Base-by-base conservation (phyloP, 305 asterid species). In the Fraxinus floribunda region DNA sequence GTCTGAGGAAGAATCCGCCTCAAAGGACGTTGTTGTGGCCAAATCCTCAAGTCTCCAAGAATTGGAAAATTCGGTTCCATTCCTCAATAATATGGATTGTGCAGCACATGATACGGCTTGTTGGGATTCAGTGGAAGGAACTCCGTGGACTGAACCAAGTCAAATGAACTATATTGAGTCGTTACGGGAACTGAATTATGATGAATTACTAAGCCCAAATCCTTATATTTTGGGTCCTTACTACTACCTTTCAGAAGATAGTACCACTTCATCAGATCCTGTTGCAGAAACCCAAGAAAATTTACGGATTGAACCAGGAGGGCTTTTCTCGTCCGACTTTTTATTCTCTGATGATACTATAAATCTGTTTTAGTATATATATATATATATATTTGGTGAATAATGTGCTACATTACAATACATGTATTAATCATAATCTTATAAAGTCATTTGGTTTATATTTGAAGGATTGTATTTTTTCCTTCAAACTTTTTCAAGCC, bases 261-360 rank as follows among this genome's bases (percentile, higher is more conserved):
- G 30, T 60, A 18, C 29, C 70, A n/a, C 70, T 60, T 16, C 62
- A 4, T 52, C 62, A 3, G 62, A 16, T 16, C 22, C 62, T 4
- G 62, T 49, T 41, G 66, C 78, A n/a, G 81, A 82, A 29, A 44
- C 73, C 30, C 26, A 60, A n/a, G 83, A 60, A 13, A 79, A 68
- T 41, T 78, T 79, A 41, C 62, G 83, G 86, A 79, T 7, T 60
- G 29, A 60, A 60, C 30, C 70, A n/a, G 70, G 11, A 60, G 70
- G 30, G 29, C 70, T 18, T 60, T 60, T 60, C 26, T 18, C 70
- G 70, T 18, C 70, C 26, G 20, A 60, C 70, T 60, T 60, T 60
- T 60, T 60, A 20, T 60, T 1, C 13, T 60, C 6, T 60, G 30
- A 20, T 2, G 70, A 60, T 60, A 60, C 9, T 20, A n/a, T 60